A percentile compares a stretch with the other conserved stretches of the same genome.
Conservation (phyloP, 805 yeast genomes). For the Candida easanensis region DNA sequence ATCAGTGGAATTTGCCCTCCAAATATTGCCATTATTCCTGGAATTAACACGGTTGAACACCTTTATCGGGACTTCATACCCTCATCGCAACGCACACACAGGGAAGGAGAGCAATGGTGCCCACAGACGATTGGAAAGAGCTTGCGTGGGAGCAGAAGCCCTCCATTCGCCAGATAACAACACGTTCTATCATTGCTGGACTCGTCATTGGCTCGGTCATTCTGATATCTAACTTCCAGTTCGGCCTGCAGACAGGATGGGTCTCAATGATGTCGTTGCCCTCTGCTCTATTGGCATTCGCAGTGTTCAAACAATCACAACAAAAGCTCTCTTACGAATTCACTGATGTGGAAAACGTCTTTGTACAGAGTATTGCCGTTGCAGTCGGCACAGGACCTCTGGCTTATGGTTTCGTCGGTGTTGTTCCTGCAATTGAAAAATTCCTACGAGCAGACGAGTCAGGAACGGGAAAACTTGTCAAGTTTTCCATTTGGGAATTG, state of each 20-base stretch:
- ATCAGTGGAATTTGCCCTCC: too few relatives aligned
- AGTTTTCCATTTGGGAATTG: conserved; percentile 48
- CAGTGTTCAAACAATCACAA: conserved; percentile 65
- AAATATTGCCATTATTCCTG: too few relatives aligned
- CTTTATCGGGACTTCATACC: too few relatives aligned
- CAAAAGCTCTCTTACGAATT: conserved; percentile 40
- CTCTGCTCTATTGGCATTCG: conserved; percentile 83
- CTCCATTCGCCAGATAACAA: conserved; percentile 60
- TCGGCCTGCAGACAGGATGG: conserved; percentile 98
- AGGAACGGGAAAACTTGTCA: conserved; percentile 45
- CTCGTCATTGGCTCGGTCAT: conserved; percentile 83
- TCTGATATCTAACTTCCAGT: conserved; percentile 87
- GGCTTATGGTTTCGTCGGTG: conserved; percentile 93
- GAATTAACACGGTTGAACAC: too few relatives aligned
- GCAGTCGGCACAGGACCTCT: conserved; percentile 98
- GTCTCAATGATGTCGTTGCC: conserved; percentile 99
- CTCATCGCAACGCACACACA: too few relatives aligned
- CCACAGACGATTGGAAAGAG: conserved; percentile 19
- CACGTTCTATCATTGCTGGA: conserved; percentile 74
- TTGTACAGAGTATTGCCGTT: conserved; percentile 87
- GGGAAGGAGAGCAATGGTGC: neutral
- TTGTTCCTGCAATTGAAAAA: conserved; percentile 93
- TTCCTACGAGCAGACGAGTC: conserved; percentile 76
- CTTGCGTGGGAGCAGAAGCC: conserved; percentile 40
- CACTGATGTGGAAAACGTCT: conserved; percentile 93